These are phyloP conservation scores for Moesziomyces parantarcticus DNA, from an alignment of 1,284 basidiomycete genomes.

Conservation along the genomic window DNA sequence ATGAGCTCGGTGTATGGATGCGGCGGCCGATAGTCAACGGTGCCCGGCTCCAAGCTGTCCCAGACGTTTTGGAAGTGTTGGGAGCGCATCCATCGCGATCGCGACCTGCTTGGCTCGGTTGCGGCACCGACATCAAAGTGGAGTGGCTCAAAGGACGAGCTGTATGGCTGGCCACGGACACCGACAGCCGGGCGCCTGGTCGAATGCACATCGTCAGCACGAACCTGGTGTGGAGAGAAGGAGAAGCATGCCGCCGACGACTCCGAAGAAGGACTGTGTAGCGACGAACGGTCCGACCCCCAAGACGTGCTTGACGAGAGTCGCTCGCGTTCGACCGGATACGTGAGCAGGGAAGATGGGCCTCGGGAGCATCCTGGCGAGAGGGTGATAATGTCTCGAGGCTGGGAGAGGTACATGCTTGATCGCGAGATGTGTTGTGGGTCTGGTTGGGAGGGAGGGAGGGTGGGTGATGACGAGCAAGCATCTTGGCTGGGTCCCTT, in stretches of 20 bases:
- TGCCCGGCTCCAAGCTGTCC: slow-evolving; percentile 24
- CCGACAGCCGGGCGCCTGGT: background rate
- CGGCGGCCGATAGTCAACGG: slow-evolving; percentile 7
- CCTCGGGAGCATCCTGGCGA: slow-evolving; percentile 21
- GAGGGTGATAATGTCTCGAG: slow-evolving; percentile 19
- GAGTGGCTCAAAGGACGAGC: background rate
- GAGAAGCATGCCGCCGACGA: background rate
- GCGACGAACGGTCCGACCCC: background rate
- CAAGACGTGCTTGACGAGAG: background rate
- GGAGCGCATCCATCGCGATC: slow-evolving; percentile 24
- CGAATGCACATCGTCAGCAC: too few species aligned
- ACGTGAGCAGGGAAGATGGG: slow-evolving; percentile 1
- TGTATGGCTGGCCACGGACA: background rate
- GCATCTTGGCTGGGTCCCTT: too few species aligned
- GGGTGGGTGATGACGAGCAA: too few species aligned
- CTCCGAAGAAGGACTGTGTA: background rate
- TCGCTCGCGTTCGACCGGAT: background rate
- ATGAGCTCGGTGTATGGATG: slow-evolving; percentile 46
- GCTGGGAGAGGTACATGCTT: slow-evolving; percentile 30
- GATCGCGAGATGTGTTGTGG: too few species aligned
- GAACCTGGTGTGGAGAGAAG: background rate
- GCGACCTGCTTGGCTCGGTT: background rate
- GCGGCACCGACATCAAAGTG: background rate
- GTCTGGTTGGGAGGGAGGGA: too few species aligned
- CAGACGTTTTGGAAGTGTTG: slow-evolving; percentile 32